A percentile compares a stretch with the other conserved stretches of the same genome.
Conservation (phyloP, 306 rosid species). For the Trifolium pratense region DNA sequence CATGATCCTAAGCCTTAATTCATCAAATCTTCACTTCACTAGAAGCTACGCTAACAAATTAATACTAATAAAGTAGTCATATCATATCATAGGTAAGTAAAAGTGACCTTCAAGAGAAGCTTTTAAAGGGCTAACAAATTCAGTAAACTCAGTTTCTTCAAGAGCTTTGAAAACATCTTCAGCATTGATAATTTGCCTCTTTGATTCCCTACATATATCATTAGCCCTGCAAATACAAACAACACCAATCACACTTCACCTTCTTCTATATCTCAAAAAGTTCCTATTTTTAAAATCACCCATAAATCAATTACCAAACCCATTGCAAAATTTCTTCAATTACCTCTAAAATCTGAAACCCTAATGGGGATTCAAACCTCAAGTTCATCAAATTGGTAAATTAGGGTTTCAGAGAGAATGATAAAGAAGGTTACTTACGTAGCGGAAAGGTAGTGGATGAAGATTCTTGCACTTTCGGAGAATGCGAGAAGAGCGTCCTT, state of each 20-base stretch:
- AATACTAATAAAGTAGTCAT: neutral
- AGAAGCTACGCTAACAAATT: conserved; percentile 10
- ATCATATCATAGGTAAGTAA: neutral
- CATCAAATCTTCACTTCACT: neutral
- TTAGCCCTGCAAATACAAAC: conserved; percentile 67
- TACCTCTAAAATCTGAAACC: neutral
- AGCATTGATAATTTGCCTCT: conserved; percentile 82
- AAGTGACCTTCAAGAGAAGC: conserved; percentile 72
- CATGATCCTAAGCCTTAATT: neutral
- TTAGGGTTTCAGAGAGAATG: neutral
- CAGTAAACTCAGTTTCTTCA: conserved; percentile 85
- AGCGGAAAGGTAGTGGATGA: conserved; percentile 93
- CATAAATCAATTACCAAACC: neutral
- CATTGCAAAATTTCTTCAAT: neutral
- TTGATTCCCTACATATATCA: conserved; percentile 88
- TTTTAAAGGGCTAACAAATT: conserved; percentile 69
- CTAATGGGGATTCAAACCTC: neutral
- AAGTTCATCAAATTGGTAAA: neutral
- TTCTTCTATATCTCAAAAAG: conserved; percentile 10
- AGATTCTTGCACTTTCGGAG: conserved; percentile 87
- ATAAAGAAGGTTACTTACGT: conserved; percentile 53
- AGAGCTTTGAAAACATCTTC: conserved; percentile 83
- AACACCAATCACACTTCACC: neutral
- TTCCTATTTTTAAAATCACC: neutral
- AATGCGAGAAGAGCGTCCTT: conserved; percentile 82